Evolutionary conservation across 1,284 basidiomycete genomes (phyloP), one percentile per base, ranked within the genome.

Genomic region (Exobasidium rhododendri): DNA sequence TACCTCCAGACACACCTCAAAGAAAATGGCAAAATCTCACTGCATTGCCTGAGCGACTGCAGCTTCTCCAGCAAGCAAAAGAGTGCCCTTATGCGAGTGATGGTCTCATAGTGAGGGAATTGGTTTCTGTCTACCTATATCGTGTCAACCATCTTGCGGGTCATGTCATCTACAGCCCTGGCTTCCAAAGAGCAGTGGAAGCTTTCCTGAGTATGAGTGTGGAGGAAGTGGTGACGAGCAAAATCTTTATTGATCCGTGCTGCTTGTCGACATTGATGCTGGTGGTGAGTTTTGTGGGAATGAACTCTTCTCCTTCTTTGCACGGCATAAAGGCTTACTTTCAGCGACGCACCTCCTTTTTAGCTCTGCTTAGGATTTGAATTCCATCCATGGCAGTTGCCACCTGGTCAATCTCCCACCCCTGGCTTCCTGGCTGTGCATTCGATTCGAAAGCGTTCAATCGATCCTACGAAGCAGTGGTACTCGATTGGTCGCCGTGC

Each of bases 291-390:
- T 40, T 10, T 17, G 59, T n/a, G n/a, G n/a, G n/a, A n/a, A n/a
- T n/a, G n/a, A n/a, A n/a, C n/a, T n/a, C n/a, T n/a, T n/a, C n/a
- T n/a, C n/a, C n/a, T n/a, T n/a, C n/a, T n/a, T n/a, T n/a, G n/a
- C n/a, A n/a, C n/a, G n/a, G n/a, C n/a, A n/a, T n/a, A n/a, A n/a
- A n/a, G n/a, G n/a, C n/a, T n/a, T n/a, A n/a, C n/a, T n/a, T n/a
- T n/a, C n/a, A n/a, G n/a, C n/a, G n/a, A n/a, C n/a, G n/a, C n/a
- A n/a, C 35, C 35, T 40, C 17, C 35, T 40, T 40, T 40, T 40
- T 40, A 74, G n/a, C 57, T 75, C 14, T 60, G 67, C 30, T 59
- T 73, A 28, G 73, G 66, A 17, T 57, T 74, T 62, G 62, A 68
- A 26, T 75, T 75, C 63, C 73, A 72, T 29, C 71, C 73, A 1